These are phyloP conservation scores for Teratosphaeria destructans DNA, from an alignment of 2,329 filamentous ascomycete genomes.

Conservation along the genomic window DNA sequence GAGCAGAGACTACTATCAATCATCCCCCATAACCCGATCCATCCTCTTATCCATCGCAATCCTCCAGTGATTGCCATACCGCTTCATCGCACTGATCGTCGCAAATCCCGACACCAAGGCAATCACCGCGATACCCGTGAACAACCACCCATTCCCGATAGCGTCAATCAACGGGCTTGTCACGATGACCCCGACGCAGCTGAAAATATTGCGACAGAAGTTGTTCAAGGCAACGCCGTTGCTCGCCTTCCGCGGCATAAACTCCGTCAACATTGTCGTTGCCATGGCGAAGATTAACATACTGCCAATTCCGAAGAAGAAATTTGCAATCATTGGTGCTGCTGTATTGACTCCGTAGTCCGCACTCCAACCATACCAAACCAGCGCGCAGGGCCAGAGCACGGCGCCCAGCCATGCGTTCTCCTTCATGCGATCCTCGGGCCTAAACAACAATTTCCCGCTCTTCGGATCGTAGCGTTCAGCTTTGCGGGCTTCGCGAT, in stretches of 20 bases:
- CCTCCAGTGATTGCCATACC: slow-evolving; percentile 23
- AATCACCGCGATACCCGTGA: slow-evolving; percentile 43
- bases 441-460: slow-evolving; percentile 56
- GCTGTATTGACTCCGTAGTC: slow-evolving; percentile 43
- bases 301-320: slow-evolving; percentile 58
- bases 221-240: slow-evolving; percentile 73
- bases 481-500: slow-evolving; percentile 58
- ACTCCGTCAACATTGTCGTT: slow-evolving; percentile 78
- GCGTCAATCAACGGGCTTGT: slow-evolving; percentile 59
- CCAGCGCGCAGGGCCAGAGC: slow-evolving; percentile 57
- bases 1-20: background rate
- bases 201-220: slow-evolving; percentile 68
- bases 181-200: slow-evolving; percentile 59
- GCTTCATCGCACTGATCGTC: slow-evolving; percentile 26
- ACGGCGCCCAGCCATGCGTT: slow-evolving; percentile 68
- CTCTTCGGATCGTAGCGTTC: slow-evolving; percentile 54
- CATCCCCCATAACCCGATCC: slow-evolving; percentile 17
- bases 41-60: slow-evolving; percentile 21
- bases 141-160: slow-evolving; percentile 67
- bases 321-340: slow-evolving; percentile 25
- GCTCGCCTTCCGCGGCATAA: slow-evolving; percentile 61
- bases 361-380: slow-evolving; percentile 70
- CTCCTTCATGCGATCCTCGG: slow-evolving; percentile 73
- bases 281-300: slow-evolving; percentile 68
- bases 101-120: slow-evolving; percentile 16